Percentiles rank a stretch among this genome's conserved stretches.
phyloP scores from a whole-genome alignment of 495 filamentous ascomycete genomes.

The Aspergillus incahuasiensis region DNA sequence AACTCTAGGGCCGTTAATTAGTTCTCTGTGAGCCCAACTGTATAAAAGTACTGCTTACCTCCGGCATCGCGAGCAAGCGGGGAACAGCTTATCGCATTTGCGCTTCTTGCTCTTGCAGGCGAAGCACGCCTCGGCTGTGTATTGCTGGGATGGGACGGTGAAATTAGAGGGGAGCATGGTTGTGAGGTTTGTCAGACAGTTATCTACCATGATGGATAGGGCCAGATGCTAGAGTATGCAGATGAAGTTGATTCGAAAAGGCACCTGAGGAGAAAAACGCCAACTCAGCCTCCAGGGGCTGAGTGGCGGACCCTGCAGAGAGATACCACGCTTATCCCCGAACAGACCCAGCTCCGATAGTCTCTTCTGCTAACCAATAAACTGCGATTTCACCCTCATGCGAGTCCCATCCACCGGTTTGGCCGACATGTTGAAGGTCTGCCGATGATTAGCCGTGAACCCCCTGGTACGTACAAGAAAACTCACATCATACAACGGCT shows the following conservation, averaged over 20 bases:
- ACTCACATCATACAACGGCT: constrained; percentile 45
- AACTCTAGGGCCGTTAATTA: neutral
- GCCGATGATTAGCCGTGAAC: neutral
- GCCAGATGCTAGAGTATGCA: too few species aligned
- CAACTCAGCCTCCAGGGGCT: too few species aligned
- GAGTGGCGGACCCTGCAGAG: too few species aligned
- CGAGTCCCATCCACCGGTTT: constrained; percentile 22
- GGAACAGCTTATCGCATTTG: neutral
- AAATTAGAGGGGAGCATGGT: neutral
- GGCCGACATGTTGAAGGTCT: constrained; percentile 17
- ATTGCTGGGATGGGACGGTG: neutral
- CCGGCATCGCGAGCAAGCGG: neutral
- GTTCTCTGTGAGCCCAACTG: neutral
- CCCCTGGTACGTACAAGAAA: neutral
- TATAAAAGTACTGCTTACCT: neutral
- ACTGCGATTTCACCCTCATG: constrained; percentile 19
- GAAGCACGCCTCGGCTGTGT: neutral
- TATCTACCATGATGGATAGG: too few species aligned
- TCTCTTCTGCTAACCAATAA: too few species aligned
- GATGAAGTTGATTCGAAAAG: too few species aligned
- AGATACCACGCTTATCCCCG: too few species aligned
- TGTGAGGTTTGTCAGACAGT: too few species aligned
- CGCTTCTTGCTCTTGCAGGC: neutral
- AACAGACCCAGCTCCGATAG: too few species aligned
- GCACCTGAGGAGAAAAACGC: too few species aligned